Percentiles rank a stretch among this genome's conserved stretches.
Conservation (phyloP, 305 asterid genomes). For the Fraxinus baroniana region DNA sequence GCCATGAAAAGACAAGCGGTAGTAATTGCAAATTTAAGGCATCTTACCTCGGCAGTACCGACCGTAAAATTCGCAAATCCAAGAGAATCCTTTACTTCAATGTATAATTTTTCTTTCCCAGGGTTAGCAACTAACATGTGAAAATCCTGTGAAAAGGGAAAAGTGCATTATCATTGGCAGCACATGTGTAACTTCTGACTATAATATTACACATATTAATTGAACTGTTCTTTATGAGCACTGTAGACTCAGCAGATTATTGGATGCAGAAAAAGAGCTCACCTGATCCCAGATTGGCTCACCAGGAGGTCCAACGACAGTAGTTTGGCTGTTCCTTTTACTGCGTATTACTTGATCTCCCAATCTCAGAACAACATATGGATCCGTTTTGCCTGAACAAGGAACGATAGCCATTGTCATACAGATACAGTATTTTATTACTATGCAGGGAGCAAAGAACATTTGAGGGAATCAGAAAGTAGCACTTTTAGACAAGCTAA, state of each 20-base stretch:
- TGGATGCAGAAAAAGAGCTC: slow-evolving; percentile 24
- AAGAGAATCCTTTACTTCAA: slow-evolving; percentile 85
- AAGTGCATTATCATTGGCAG: slow-evolving; percentile 21
- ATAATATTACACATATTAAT: slow-evolving; percentile 1
- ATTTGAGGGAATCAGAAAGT: slow-evolving; percentile 11
- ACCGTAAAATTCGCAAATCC: slow-evolving; percentile 80
- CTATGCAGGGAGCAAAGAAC: neutral
- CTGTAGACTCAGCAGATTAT: neutral
- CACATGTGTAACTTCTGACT: slow-evolving; percentile 20
- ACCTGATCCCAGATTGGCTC: slow-evolving; percentile 99
- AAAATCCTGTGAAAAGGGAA: slow-evolving; percentile 62
- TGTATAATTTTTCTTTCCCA: slow-evolving; percentile 57
- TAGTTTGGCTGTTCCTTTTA: slow-evolving; percentile 92
- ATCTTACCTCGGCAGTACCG: slow-evolving; percentile 80
- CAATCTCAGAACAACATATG: slow-evolving; percentile 72
- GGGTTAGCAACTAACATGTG: slow-evolving; percentile 86
- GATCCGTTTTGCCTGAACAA: slow-evolving; percentile 91
- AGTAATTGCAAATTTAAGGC: slow-evolving; percentile 12
- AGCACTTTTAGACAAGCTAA: slow-evolving; percentile 3
- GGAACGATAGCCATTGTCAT: slow-evolving; percentile 12
- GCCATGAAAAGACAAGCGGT: neutral
- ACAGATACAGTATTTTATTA: neutral
- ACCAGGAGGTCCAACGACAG: slow-evolving; percentile 96
- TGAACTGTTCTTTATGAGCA: neutral
- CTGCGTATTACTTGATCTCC: slow-evolving; percentile 93